Percentiles rank a stretch among this genome's conserved stretches.
Conservation (phyloP, 768 basidiomycete species). For the Mycena galopus region DNA sequence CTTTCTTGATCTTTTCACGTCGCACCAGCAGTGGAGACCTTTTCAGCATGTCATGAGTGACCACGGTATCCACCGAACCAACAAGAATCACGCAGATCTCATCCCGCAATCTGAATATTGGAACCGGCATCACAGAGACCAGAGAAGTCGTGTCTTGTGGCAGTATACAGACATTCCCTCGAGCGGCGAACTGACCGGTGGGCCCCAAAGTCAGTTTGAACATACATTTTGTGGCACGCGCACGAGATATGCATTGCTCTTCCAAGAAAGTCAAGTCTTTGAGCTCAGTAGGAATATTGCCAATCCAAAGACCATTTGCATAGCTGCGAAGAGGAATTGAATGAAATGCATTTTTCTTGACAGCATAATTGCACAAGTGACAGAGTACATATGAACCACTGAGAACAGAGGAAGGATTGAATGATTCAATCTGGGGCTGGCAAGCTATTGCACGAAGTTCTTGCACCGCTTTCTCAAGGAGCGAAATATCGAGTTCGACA, state of each 20-base stretch:
- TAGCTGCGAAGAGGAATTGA: slow-evolving; percentile 37
- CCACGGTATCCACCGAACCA: slow-evolving; percentile 28
- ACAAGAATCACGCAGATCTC: slow-evolving; percentile 40
- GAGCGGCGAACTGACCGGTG: slow-evolving; percentile 36
- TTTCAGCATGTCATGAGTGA: slow-evolving; percentile 21
- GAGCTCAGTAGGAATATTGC: slow-evolving; percentile 31
- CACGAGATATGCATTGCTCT: slow-evolving; percentile 39
- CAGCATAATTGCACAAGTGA: slow-evolving; percentile 24
- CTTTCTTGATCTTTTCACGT: neutral
- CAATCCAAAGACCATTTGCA: slow-evolving; percentile 41
- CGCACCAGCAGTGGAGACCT: neutral
- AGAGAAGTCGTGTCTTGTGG: slow-evolving; percentile 34
- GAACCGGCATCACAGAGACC: slow-evolving; percentile 22
- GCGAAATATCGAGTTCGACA: slow-evolving; percentile 24
- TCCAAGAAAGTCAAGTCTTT: slow-evolving; percentile 35
- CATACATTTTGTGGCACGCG: slow-evolving; percentile 31
- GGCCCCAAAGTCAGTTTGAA: slow-evolving; percentile 35
- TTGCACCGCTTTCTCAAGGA: slow-evolving; percentile 17
- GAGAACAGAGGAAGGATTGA: slow-evolving; percentile 10
- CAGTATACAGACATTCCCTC: slow-evolving; percentile 39
- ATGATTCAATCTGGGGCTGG: slow-evolving; percentile 19
- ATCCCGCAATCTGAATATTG: slow-evolving; percentile 24
- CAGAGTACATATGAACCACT: slow-evolving; percentile 13
- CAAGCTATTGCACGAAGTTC: slow-evolving; percentile 12
- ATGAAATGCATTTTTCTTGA: slow-evolving; percentile 17